These are phyloP conservation scores for Ceratocystis alfenasii DNA, from an alignment of 2,329 filamentous ascomycete species.

Conservation along the genomic window DNA sequence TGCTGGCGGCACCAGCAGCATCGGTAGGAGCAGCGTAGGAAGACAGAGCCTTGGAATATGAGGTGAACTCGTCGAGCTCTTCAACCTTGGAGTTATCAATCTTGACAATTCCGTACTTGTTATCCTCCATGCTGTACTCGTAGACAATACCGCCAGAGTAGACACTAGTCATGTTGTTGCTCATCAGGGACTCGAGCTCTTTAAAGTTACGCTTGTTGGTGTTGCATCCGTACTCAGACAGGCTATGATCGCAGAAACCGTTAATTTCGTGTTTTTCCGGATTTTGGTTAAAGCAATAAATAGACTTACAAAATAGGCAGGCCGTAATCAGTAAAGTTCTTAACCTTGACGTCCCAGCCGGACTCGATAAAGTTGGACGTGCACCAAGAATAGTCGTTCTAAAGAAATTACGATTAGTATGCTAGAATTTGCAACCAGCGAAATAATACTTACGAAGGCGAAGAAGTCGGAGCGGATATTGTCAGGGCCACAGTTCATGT, in stretches of 20 bases:
- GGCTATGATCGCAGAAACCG: slow-evolving; percentile 30
- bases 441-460: slow-evolving; percentile 41
- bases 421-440: slow-evolving; percentile 23
- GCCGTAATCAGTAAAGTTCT: slow-evolving; percentile 76
- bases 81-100: slow-evolving; percentile 43
- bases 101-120: slow-evolving; percentile 67
- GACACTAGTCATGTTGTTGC: slow-evolving; percentile 66
- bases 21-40: slow-evolving; percentile 42
- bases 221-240: slow-evolving; percentile 89
- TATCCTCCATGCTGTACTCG: slow-evolving; percentile 75
- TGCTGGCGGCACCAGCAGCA: slow-evolving; percentile 38
- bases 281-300: slow-evolving; percentile 27
- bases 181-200: slow-evolving; percentile 72
- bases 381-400: slow-evolving; percentile 81
- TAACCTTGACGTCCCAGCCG: slow-evolving; percentile 79
- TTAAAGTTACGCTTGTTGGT: slow-evolving; percentile 69
- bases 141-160: slow-evolving; percentile 96
- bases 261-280: background rate
- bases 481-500: slow-evolving; percentile 87
- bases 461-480: slow-evolving; percentile 81
- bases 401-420: slow-evolving; percentile 19
- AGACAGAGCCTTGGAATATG: slow-evolving; percentile 38
- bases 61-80: slow-evolving; percentile 50
- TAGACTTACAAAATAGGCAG: slow-evolving; percentile 61
- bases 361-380: slow-evolving; percentile 56